Evolutionary conservation across 352 stramenopile species (phyloP).

Genomic region (Aphanomyces euteiches): DNA sequence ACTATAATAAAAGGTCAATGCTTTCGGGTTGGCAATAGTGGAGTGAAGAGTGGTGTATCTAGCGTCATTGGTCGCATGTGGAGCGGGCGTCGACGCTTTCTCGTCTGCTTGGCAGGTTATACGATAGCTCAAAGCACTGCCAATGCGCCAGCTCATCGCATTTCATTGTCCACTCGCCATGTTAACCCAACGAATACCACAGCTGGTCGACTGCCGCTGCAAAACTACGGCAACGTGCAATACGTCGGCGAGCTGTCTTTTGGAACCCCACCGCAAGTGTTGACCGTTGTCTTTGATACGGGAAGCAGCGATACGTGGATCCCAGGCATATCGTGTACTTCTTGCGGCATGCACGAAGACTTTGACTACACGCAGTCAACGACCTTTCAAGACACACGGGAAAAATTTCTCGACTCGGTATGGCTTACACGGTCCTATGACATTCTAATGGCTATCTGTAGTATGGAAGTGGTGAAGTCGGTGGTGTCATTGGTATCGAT

Average conservation of each 20-base stretch:
- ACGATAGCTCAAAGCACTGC: too few species aligned
- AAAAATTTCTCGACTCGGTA: constrained; percentile 69
- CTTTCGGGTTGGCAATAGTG: background rate
- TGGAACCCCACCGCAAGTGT: constrained; percentile 55
- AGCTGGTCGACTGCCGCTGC: background rate
- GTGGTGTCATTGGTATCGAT: constrained; percentile 73
- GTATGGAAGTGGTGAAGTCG: constrained; percentile 78
- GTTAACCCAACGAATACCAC: constrained; percentile 1
- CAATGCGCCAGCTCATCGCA: constrained; percentile 6
- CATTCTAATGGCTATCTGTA: constrained; percentile 27
- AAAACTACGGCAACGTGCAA: constrained; percentile 82
- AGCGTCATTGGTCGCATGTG: background rate
- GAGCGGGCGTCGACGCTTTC: background rate
- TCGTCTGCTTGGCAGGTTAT: too few species aligned
- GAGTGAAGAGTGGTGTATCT: background rate
- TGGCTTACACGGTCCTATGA: background rate
- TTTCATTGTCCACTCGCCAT: background rate
- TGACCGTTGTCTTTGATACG: constrained; percentile 78
- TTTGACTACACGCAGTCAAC: constrained; percentile 54
- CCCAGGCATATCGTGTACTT: constrained; percentile 45
- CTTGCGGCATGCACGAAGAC: constrained; percentile 52
- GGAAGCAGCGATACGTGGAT: constrained; percentile 82
- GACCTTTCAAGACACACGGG: constrained; percentile 66
- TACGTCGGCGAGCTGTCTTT: constrained; percentile 74
- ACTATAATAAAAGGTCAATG: background rate